Base-by-base conservation (phyloP, 2,329 filamentous ascomycete species). In the Metarhizium rileyi region DNA sequence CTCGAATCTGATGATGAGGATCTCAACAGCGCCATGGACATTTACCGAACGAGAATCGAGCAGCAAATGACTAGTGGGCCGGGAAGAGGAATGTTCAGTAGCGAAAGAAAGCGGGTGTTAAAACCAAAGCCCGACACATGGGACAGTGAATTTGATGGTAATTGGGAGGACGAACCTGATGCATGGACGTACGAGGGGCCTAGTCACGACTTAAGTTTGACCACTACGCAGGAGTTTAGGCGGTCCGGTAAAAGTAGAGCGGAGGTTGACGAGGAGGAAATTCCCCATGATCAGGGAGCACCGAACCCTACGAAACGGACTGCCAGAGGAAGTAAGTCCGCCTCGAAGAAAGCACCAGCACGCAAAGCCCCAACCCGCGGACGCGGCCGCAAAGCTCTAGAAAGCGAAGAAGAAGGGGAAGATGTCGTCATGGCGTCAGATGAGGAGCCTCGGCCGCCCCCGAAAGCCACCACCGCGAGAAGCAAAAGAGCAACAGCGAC, bases 61-160 rank as follows among this genome's bases (percentile, higher is more conserved):
- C 79, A 83, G 45, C 69, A 81, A 58, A 91, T 90, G 61, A 74
- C 76, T 12, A 78, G 77, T 16, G 87, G 43, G 63, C 81, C 35
- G 78, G 66, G 60, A 56, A 67, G 46, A 41, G 76, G 74, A 58
- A 44, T 12, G 52, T 49, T 33, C 12, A 25, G n/a, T 28, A 43
- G 53, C 38, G 51, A 80, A 73, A 55, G 62, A 12, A 66, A 64
- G 30, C 59, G 67, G 5, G 58, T 67, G 7, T 73, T 87, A 52
- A 91, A 87, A 62, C 83, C 87, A 0, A 87, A 83, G 63, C 91
- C 91, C 1, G 77, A 80, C 10, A 75, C 74, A 2, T 97, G 90
- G 90, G 89, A 97, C 61, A 87, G 81, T n/a, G 91, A 97, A 56
- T 71, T 90, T 25, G 85, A 95, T 46, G 93, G 90, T 0, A 76